Conservation (phyloP, 2,329 filamentous ascomycete genomes). For the Chalaropsis ovoidea region DNA sequence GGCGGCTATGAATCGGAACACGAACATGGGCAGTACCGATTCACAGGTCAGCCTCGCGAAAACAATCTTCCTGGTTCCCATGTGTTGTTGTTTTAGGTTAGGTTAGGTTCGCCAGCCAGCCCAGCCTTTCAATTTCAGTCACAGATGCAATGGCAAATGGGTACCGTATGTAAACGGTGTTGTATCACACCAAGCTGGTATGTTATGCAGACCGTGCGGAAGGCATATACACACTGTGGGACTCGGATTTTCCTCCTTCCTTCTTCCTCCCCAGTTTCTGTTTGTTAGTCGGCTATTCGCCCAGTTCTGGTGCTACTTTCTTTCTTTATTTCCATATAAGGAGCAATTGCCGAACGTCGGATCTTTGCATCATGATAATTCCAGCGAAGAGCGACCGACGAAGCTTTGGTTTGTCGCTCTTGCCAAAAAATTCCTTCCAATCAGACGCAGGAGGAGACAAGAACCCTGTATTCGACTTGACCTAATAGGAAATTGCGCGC, state of each 20-base stretch:
- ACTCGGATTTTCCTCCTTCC: neutral
- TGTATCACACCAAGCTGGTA: neutral
- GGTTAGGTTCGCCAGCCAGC: neutral
- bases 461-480: neutral
- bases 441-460: neutral
- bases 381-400: conserved; percentile 10
- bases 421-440: neutral
- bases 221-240: neutral
- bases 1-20: neutral
- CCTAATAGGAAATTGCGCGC: neutral
- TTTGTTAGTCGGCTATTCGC: conserved; percentile 1
- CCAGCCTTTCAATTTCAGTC: conserved; percentile 13
- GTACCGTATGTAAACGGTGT: neutral
- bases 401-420: neutral
- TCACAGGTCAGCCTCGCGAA: neutral
- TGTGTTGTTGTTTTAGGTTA: conserved; percentile 10
- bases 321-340: neutral
- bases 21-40: neutral
- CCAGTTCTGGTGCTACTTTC: conserved; percentile 2
- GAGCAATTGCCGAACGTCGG: conserved; percentile 11
- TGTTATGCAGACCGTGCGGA: neutral
- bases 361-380: conserved; percentile 6
- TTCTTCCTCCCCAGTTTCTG: neutral
- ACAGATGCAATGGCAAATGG: neutral
- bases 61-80: conserved; percentile 5